Evolutionary conservation across 1,139 yeast species (phyloP).

Genomic region (Sugiyamaella xylanicola): DNA sequence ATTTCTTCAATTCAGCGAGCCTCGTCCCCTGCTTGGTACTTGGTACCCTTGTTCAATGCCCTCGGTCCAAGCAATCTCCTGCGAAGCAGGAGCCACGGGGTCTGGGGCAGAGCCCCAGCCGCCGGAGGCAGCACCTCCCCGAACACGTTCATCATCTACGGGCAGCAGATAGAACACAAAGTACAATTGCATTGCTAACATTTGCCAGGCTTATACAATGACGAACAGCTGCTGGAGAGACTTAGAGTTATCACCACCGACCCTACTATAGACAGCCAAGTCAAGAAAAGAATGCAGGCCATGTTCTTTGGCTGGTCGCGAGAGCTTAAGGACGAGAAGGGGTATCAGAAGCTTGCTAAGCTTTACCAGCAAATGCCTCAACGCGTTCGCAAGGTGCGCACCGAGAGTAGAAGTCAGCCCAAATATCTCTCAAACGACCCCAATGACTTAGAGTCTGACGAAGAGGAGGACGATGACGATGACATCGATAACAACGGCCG

Average conservation of each 20-base stretch:
- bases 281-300: constrained; percentile 50
- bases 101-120: constrained; percentile 1
- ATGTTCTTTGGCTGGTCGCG: constrained; percentile 67
- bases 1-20: no score
- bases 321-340: constrained; percentile 55
- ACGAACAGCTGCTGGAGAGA: constrained; percentile 69
- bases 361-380: constrained; percentile 51
- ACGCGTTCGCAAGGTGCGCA: constrained; percentile 41
- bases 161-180: background rate
- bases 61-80: no score
- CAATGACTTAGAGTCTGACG: constrained; percentile 25
- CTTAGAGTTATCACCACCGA: constrained; percentile 57
- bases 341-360: constrained; percentile 53
- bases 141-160: background rate
- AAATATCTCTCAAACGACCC: constrained; percentile 32
- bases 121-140: no score
- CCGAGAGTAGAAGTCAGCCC: constrained; percentile 39
- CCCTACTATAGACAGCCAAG: constrained; percentile 47
- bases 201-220: constrained; percentile 56
- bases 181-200: background rate
- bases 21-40: no score
- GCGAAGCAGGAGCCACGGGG: background rate
- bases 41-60: no score
- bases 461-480: constrained; percentile 35
- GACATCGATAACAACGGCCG: constrained; percentile 23